Evolutionary conservation across 257 asterid species (phyloP).

Genomic region (Scutellaria minor): DNA sequence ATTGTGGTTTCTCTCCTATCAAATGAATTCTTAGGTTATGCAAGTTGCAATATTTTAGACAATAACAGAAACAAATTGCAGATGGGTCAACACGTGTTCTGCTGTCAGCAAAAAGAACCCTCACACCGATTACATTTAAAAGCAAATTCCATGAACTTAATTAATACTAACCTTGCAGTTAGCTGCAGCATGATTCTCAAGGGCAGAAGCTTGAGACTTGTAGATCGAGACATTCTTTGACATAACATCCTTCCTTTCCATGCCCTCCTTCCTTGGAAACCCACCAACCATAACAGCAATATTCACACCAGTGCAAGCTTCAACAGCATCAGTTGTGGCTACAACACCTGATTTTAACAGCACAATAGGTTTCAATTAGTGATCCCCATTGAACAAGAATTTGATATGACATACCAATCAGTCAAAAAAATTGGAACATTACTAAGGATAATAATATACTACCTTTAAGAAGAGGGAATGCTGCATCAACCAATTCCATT

Average conservation of each 20-base stretch:
- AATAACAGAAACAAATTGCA: background rate
- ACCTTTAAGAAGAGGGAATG: conserved; percentile 93
- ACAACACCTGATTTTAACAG: conserved; percentile 62
- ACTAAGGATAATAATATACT: background rate
- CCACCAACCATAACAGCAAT: conserved; percentile 96
- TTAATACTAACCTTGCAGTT: conserved; percentile 71
- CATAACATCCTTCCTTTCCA: conserved; percentile 97
- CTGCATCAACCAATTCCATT: conserved; percentile 91
- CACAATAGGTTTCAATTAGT: background rate
- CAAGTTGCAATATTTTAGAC: background rate
- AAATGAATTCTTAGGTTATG: background rate
- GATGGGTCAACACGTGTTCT: too few relatives aligned
- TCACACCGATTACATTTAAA: too few relatives aligned
- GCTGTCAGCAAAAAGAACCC: too few relatives aligned
- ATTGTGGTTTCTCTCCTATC: background rate
- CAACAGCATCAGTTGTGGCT: conserved; percentile 85
- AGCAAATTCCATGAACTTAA: background rate
- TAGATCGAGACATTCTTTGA: conserved; percentile 88
- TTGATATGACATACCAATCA: background rate
- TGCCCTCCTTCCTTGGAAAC: conserved; percentile 94
- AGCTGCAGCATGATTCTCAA: conserved; percentile 86
- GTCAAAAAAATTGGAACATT: background rate
- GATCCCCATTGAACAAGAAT: background rate
- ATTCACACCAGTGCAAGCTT: conserved; percentile 87
- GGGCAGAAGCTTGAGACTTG: conserved; percentile 95